Conservation (phyloP, 148 eudicot genomes). For the Cornus controversa region DNA sequence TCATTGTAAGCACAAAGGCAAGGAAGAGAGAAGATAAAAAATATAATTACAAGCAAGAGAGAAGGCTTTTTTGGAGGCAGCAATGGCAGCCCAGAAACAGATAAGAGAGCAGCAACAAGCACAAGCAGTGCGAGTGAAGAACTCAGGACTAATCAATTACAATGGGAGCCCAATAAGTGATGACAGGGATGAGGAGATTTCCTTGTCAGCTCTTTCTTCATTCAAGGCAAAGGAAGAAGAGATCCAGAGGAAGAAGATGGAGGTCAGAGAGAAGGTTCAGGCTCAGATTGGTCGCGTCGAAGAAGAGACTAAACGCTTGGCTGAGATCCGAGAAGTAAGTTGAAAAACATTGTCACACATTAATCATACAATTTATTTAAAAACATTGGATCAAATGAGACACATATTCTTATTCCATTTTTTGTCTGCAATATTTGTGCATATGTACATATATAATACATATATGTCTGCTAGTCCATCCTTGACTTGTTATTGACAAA, state of each 20-base stretch:
- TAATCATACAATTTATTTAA: not conserved
- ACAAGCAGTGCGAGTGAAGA: slow-evolving; percentile 23
- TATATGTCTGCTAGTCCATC: no score
- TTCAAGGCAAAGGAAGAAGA: slow-evolving; percentile 90
- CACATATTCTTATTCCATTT: not conserved
- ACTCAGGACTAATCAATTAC: slow-evolving; percentile 46
- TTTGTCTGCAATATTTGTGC: not conserved
- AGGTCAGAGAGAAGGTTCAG: slow-evolving; percentile 62
- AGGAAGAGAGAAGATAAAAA: slow-evolving; percentile 9
- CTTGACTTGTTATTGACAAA: no score
- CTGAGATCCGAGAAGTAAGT: slow-evolving; percentile 84
- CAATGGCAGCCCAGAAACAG: slow-evolving; percentile 44
- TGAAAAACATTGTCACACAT: not conserved
- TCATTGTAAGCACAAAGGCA: slow-evolving; percentile 27
- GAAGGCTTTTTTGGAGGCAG: not conserved
- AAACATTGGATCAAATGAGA: not conserved
- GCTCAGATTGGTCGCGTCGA: slow-evolving; percentile 83
- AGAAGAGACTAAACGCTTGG: slow-evolving; percentile 78
- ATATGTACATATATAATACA: no score
- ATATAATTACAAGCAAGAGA: not conserved
- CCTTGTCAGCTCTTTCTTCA: slow-evolving; percentile 53
- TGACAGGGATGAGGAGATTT: slow-evolving; percentile 68
- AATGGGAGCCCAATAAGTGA: slow-evolving; percentile 36
- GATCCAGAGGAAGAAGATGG: slow-evolving; percentile 79
- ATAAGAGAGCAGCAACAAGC: slow-evolving; percentile 4